phyloP scores from a whole-genome alignment of 257 asterid species.

The Craterostigma plantagineum region DNA sequence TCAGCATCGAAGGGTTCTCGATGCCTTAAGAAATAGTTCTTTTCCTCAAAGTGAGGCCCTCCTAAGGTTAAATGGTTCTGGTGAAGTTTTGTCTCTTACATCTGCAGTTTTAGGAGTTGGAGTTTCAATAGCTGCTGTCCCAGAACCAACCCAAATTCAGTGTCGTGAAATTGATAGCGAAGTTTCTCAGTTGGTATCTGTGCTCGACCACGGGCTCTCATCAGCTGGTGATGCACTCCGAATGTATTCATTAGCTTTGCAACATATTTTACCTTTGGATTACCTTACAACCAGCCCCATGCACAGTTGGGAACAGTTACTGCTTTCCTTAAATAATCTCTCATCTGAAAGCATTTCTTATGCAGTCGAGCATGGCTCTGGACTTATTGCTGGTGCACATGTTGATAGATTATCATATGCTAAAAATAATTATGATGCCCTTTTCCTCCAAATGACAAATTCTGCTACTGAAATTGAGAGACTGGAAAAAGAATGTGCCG shows the following conservation, averaged over 20 bases:
- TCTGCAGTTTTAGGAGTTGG: constrained; percentile 80
- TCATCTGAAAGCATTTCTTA: constrained; percentile 56
- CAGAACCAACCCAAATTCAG: constrained; percentile 93
- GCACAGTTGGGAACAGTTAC: constrained; percentile 86
- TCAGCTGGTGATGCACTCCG: constrained; percentile 65
- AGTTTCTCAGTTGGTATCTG: constrained; percentile 59
- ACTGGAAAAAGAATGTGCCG: constrained; percentile 52
- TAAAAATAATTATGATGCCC: constrained; percentile 55
- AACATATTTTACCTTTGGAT: constrained; percentile 68
- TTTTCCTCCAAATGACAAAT: constrained; percentile 47
- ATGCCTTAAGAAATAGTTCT: constrained; percentile 76
- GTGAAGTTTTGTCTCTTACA: constrained; percentile 62
- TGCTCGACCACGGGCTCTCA: constrained; percentile 70
- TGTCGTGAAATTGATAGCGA: constrained; percentile 86
- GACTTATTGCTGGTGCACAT: constrained; percentile 34
- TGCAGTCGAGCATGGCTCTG: constrained; percentile 71
- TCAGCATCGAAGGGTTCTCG: constrained; percentile 81
- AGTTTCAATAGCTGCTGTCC: constrained; percentile 87
- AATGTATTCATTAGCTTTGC: constrained; percentile 78
- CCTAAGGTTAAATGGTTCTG: constrained; percentile 38
- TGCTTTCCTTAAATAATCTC: constrained; percentile 50
- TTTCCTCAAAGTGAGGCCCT: constrained; percentile 47
- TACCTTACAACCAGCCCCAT: constrained; percentile 80
- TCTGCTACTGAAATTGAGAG: constrained; percentile 76
- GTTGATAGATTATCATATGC: constrained; percentile 29